These are phyloP conservation scores for Scheffersomyces cryptocercus DNA, from an alignment of 1,139 yeast species.

Conservation along the genomic window DNA sequence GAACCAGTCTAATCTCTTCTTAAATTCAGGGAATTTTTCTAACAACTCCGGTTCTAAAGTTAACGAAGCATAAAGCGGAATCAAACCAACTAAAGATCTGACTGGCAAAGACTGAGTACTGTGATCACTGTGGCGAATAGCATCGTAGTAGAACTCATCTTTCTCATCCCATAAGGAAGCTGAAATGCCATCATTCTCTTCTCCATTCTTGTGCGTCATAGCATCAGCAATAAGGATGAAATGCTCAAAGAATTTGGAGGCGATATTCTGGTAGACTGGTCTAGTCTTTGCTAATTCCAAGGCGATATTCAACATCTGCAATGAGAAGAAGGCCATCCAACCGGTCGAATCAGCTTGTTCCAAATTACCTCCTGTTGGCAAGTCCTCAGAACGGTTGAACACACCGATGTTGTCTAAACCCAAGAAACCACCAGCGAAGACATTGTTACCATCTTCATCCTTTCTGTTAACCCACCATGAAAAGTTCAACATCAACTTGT, in stretches of 20 bases:
- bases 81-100: slow-evolving; percentile 87
- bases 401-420: slow-evolving; percentile 95
- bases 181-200: slow-evolving; percentile 41
- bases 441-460: slow-evolving; percentile 84
- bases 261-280: slow-evolving; percentile 90
- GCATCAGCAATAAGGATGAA: slow-evolving; percentile 93
- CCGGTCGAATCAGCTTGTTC: slow-evolving; percentile 98
- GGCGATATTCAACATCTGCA: slow-evolving; percentile 93
- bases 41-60: slow-evolving; percentile 87
- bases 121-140: slow-evolving; percentile 81
- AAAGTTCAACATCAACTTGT: slow-evolving; percentile 82
- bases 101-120: slow-evolving; percentile 77
- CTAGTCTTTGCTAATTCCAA: slow-evolving; percentile 85
- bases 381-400: slow-evolving; percentile 90
- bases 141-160: slow-evolving; percentile 89
- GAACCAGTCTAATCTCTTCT: slow-evolving; percentile 86
- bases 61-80: slow-evolving; percentile 88
- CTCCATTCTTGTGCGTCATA: slow-evolving; percentile 68
- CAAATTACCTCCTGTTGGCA: slow-evolving; percentile 89
- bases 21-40: slow-evolving; percentile 79
- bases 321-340: slow-evolving; percentile 95
- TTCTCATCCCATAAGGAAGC: slow-evolving; percentile 83
- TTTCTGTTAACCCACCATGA: slow-evolving; percentile 99
- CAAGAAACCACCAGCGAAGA: slow-evolving; percentile 93
- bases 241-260: slow-evolving; percentile 94